These are phyloP conservation scores for Fusarium sulawesiense DNA, from an alignment of 2,329 filamentous ascomycete genomes.

Conservation along the genomic window DNA sequence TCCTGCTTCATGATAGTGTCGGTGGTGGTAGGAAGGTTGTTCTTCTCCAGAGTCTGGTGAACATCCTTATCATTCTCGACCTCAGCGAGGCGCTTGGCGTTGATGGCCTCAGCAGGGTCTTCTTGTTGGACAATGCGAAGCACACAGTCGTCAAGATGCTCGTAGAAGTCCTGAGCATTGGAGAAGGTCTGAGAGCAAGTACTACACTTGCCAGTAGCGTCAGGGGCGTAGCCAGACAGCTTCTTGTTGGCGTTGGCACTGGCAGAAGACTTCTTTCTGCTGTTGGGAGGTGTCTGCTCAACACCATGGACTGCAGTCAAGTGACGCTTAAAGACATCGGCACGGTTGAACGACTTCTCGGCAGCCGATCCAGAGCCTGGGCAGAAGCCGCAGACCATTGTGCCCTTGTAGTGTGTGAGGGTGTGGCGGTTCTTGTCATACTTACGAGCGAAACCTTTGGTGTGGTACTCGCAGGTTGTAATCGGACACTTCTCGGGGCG, in stretches of 20 bases:
- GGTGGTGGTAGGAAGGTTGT: conserved; percentile 64
- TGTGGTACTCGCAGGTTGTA: conserved; percentile 88
- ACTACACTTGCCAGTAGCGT: conserved; percentile 93
- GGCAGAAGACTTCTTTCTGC: conserved; percentile 74
- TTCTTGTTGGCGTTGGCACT: conserved; percentile 67
- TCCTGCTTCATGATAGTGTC: conserved; percentile 60
- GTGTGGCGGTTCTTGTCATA: conserved; percentile 98
- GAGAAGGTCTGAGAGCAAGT: conserved; percentile 91
- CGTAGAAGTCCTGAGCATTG: conserved; percentile 97
- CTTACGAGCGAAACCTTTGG: conserved; percentile 92
- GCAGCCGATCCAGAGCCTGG: conserved; percentile 87
- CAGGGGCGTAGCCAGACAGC: conserved; percentile 75
- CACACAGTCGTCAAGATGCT: conserved; percentile 87
- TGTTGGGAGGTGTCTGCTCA: conserved; percentile 92
- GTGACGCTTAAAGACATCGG: conserved; percentile 96
- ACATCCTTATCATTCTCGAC: conserved; percentile 73
- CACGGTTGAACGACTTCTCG: conserved; percentile 95
- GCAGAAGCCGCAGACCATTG: conserved; percentile 96
- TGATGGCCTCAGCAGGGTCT: conserved; percentile 76
- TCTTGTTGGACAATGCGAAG: conserved; percentile 78
- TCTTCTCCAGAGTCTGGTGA: conserved; percentile 71
- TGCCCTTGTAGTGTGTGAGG: conserved; percentile 95
- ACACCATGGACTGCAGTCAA: conserved; percentile 91
- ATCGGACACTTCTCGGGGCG: conserved; percentile 96
- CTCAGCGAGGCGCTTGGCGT: conserved; percentile 73